Evolutionary conservation across 768 basidiomycete genomes (phyloP), one percentile per base, ranked within the genome.

Genomic region (Rhizopogon rudus): DNA sequence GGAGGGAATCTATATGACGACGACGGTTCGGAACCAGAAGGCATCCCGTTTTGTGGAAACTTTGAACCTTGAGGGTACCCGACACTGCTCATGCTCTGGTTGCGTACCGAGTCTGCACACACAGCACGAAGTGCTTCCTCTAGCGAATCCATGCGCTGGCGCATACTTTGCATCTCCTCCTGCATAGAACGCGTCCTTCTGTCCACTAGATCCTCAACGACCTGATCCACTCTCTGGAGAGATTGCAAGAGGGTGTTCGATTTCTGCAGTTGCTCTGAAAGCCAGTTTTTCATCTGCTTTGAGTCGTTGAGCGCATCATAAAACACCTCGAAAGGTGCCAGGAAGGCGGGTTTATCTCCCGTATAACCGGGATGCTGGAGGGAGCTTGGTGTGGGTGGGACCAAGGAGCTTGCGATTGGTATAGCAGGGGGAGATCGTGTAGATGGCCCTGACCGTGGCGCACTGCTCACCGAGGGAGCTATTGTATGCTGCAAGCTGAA

Each of bases 221-320:
- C 69, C 57, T 83, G 81, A 52, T 82, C 78, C 43, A 87, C 66
- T 61, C 79, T 78, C 40, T 87, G 86, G 53, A 83, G 67, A 22
- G 70, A 73, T 57, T 77, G 73, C 55, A 83, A 74, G 33, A 87
- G 75, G 13, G 78, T 60, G 52, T 79, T 81, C 37, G 85, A 83
- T 64, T 80, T 81, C 58, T 81, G 78, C 35, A 92, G 71, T 69
- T 93, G 90, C 44, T 88, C 87, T 22, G 77, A 74, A 6, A 93
- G 76, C 86, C 90, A 91, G 39, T 67, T 63, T 71, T 92, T 91
- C 55, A 93, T 80, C 63, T 89, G 82, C 64, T 82, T 85, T 14
- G 87, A 84, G 67, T 92, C 92, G 53, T 84, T 80, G 33, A 94
- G 80, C 3, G 90, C 86, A 56, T 93, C 91, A 65, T 92, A 94